Base-by-base conservation (phyloP, 1,139 yeast species). In the Saccharomyces hybrid region DNA sequence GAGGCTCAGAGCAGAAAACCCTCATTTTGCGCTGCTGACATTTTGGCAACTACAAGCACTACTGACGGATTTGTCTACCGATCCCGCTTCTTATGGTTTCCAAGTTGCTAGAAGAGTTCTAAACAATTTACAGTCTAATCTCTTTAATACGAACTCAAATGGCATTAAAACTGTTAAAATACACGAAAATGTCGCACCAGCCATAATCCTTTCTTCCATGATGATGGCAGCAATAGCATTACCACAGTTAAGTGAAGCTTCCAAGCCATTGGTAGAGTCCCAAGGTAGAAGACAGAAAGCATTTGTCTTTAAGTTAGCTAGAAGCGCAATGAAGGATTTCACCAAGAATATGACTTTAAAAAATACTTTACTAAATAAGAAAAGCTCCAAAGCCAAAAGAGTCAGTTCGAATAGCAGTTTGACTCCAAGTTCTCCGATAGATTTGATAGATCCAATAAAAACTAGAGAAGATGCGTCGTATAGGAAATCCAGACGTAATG, bases 11-110 rank as follows among this genome's bases (percentile, higher is more conserved):
- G 71, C 78, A 13, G 81, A 75, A 55, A 88, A 84, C 60, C 95
- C 97, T 0, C 99, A 93, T 70, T 89, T 89, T 69, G 82, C 97
- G 52, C 73, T 93, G 55, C 74, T 89, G 54, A 79, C 84, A 0
- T 93, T 93, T 68, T 93, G 99, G 99, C 85, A 88, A 62, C 70
- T 93, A 47, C 98, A 93, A 66, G 91, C 97, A 0, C 83, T 83
- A 61, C 72, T 93, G 23, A 71, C 79, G 1, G 86, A 82, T 60
- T 65, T 81, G 48, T 78, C 84, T 25, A 78, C 79, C 56, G 86
- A 83, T 58, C 95, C 96, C 2, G 87, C 86, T 51, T 80, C 89
- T 0, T 79, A 80, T 60, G 89, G 96, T 0, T 93, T 93, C 66
- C 96, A 86, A 61, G 85, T 81, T 1, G 95, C 96, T 48, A 78